These are phyloP conservation scores for Penicillium nordicum DNA, from an alignment of 2,329 filamentous ascomycete species.

Conservation along the genomic window DNA sequence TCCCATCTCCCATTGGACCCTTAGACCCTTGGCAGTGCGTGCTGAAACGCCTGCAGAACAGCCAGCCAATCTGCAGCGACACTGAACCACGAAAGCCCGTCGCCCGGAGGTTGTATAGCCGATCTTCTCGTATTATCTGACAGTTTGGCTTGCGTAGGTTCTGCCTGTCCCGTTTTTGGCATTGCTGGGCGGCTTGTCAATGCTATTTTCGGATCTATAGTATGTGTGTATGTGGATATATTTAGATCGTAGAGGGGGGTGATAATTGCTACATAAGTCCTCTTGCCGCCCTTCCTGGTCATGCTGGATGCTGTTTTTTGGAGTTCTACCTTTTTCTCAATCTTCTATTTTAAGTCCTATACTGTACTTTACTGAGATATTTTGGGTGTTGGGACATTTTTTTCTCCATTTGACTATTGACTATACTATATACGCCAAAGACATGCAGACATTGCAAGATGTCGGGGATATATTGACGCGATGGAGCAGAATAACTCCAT, in stretches of 20 bases:
- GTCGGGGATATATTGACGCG: constrained; percentile 1
- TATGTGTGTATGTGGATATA: background rate
- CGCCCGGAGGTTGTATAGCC: background rate
- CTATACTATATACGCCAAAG: background rate
- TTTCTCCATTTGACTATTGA: background rate
- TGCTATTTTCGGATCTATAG: constrained; percentile 5
- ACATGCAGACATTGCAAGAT: constrained; percentile 8
- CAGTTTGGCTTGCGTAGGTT: background rate
- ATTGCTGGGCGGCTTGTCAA: background rate
- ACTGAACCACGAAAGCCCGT: background rate
- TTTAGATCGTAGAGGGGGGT: background rate
- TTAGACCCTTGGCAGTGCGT: constrained; percentile 18
- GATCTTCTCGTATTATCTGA: constrained; percentile 4
- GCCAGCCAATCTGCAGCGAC: constrained; percentile 10
- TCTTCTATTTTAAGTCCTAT: background rate
- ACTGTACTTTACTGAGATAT: background rate
- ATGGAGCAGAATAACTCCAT: background rate
- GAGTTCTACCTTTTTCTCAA: fast-evolving
- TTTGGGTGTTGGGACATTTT: background rate
- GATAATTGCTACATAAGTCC: background rate
- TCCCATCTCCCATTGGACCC: constrained; percentile 1
- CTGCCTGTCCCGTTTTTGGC: background rate
- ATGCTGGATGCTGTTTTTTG: no score
- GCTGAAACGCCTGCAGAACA: constrained; percentile 13
- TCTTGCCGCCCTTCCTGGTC: background rate